Conservation (phyloP, 179 eudicot genomes). For the Amaranthus tricolor region DNA sequence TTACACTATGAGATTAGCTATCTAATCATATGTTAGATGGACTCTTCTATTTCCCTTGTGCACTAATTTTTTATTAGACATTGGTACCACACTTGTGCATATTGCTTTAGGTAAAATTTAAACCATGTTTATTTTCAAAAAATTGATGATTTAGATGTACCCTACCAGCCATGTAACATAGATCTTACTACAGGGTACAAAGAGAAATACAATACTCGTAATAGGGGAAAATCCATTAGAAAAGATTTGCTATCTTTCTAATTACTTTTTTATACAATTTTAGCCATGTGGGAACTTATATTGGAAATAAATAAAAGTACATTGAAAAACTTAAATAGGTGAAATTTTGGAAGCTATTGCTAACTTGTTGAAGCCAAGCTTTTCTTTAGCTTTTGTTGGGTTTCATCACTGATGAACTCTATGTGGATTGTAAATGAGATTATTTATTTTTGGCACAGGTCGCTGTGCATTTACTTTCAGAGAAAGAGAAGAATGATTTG, state of each 20-base stretch:
- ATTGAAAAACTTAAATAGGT: not conserved
- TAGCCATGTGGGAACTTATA: not conserved
- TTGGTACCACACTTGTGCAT: no score
- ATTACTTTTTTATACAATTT: not conserved
- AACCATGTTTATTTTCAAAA: no score
- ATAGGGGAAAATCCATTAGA: not conserved
- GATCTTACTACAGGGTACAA: no score
- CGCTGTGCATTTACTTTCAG: constrained; percentile 78
- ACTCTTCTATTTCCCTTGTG: no score
- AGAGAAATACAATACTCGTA: no score
- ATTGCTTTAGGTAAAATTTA: no score
- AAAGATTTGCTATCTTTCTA: not conserved
- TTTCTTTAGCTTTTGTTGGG: not conserved
- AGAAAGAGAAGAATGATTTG: constrained; percentile 64
- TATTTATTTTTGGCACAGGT: constrained; percentile 49
- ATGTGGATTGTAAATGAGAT: constrained; percentile 8
- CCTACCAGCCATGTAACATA: no score
- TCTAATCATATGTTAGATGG: no score
- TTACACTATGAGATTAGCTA: no score
- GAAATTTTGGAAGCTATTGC: no score
- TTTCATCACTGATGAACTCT: not conserved
- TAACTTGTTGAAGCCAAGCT: not conserved
- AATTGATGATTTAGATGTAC: no score
- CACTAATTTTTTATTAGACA: no score
- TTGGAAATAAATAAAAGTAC: not conserved